Conservation (phyloP, 352 stramenopile species). For the Phytopythium boreale region DNA sequence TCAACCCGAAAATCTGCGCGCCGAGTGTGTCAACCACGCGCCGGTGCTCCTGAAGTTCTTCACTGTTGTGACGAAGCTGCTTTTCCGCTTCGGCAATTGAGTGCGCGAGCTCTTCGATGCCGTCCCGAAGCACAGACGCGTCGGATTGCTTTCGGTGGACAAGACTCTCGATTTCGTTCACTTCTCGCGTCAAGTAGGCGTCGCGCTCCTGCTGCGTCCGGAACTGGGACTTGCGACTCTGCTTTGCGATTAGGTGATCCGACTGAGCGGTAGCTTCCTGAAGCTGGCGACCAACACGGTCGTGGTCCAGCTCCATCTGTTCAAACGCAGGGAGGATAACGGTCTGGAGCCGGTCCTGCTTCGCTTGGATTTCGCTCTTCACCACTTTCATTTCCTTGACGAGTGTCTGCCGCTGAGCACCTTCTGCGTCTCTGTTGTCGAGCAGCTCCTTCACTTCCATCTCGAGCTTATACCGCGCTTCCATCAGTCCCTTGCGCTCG, state of each 20-base stretch:
- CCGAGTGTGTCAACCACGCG: constrained; percentile 48
- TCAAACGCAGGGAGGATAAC: constrained; percentile 54
- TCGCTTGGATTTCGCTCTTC: constrained; percentile 49
- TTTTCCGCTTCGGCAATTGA: constrained; percentile 43
- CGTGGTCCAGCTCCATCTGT: constrained; percentile 59
- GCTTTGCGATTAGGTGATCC: constrained; percentile 94
- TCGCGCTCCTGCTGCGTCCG: constrained; percentile 91
- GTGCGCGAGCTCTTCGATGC: constrained; percentile 37
- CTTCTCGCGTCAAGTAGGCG: constrained; percentile 68
- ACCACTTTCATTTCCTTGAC: constrained; percentile 54
- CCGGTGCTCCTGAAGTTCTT: constrained; percentile 55
- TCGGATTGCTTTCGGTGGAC: constrained; percentile 60
- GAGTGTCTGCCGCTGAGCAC: constrained; percentile 33
- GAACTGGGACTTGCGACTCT: constrained; percentile 96
- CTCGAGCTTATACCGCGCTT: constrained; percentile 74
- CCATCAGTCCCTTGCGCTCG: constrained; percentile 78
- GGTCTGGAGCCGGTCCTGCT: constrained; percentile 44
- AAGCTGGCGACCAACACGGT: constrained; percentile 78
- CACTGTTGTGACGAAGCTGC: constrained; percentile 38
- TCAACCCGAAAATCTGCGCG: constrained; percentile 57
- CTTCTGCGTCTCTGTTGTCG: constrained; percentile 49
- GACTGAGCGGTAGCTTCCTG: constrained; percentile 56
- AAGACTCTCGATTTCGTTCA: constrained; percentile 63
- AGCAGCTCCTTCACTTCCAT: constrained; percentile 78
- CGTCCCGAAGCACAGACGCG: constrained; percentile 29